Conservation (phyloP, 352 stramenopile species). For the Phytophthora pisi region DNA sequence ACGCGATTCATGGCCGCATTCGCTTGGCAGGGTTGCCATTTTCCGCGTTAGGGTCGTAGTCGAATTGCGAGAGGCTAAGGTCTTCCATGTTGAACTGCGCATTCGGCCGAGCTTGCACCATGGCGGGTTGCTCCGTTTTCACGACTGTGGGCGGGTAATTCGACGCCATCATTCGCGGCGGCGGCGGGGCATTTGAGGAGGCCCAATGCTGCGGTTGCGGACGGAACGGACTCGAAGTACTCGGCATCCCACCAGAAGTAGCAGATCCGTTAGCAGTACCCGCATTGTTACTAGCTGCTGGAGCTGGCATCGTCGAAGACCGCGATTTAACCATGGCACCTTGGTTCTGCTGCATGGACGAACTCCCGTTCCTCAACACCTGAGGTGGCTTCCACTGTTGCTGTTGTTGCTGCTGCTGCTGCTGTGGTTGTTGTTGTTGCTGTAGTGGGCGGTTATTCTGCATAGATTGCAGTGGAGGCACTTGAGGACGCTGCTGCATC, state of each 20-base stretch:
- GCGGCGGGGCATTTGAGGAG: constrained; percentile 50
- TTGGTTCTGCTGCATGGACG: constrained; percentile 25
- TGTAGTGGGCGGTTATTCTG: constrained; percentile 5
- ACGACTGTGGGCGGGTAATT: constrained; percentile 31
- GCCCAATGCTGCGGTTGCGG: constrained; percentile 32
- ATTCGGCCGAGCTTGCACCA: constrained; percentile 19
- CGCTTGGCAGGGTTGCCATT: constrained; percentile 39
- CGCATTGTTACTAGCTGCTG: constrained; percentile 27
- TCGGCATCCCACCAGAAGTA: constrained; percentile 1
- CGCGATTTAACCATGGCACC: constrained; percentile 25
- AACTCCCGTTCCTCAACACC: constrained; percentile 23
- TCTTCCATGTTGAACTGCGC: constrained; percentile 79
- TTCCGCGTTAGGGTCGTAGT: constrained; percentile 63
- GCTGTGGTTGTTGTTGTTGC: constrained; percentile 15
- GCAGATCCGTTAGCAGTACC: constrained; percentile 5
- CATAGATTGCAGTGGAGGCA: constrained; percentile 11
- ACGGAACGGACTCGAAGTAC: constrained; percentile 26
- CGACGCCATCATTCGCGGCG: constrained; percentile 42
- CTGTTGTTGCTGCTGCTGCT: constrained; percentile 23
- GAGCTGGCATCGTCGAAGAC: constrained; percentile 41
- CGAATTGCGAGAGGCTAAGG: constrained; percentile 85
- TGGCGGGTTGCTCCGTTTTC: constrained; percentile 26
- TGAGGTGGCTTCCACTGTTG: constrained; percentile 43
- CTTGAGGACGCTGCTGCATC: constrained; percentile 6
- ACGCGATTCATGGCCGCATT: constrained; percentile 44